Base-by-base conservation (phyloP, 2,329 filamentous ascomycete species). In the Knoxdaviesia capensis region DNA sequence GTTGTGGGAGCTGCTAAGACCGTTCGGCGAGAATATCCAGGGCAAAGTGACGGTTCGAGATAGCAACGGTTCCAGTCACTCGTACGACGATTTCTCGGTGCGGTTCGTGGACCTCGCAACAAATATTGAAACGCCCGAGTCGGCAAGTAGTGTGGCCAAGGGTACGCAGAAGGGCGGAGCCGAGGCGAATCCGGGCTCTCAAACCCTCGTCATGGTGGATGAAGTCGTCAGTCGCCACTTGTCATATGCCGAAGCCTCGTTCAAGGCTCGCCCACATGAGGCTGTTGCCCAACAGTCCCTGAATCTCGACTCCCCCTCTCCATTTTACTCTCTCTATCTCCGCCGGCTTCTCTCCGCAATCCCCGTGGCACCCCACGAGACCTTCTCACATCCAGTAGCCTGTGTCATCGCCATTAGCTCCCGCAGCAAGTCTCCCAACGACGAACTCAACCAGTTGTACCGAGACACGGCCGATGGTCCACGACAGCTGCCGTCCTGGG, bases 361-460 rank as follows among this genome's bases (percentile, higher is more conserved):
- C 36, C 74, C 83, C 1, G 62, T 92, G 38, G 74, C 79, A 4
- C 77, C 86, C 1, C 86, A 94, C 51, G 90, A 98, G 60, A 90
- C 90, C 0, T 94, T 96, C 58, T 74, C 81, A 5, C 90, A 98
- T 56, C 90, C 92, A 0, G 88, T 96, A 28, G 87, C 88, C 5
- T 88, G 86, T 53, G 76, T 98, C 36, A 88, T 96, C 56, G 86
- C 86, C 30, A 94, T 96, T 53, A 96, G 86, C 56, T 96, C 90
- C 7, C 74, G 81, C 44, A 93, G 86, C 50, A 65, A 74, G 31
- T 66, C 76, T 10, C 88, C 92, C 0, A 87, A 96, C 48, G 86
- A 94, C 55, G 81, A 90, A 44, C 66, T 98, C 37, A 70, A 87
- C 43, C 77, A 74, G 49, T 64, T 98, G 4, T 98, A 96, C 57